These are phyloP conservation scores for Ceraceosorus guamensis DNA, from an alignment of 1,284 basidiomycete genomes.

Conservation along the genomic window DNA sequence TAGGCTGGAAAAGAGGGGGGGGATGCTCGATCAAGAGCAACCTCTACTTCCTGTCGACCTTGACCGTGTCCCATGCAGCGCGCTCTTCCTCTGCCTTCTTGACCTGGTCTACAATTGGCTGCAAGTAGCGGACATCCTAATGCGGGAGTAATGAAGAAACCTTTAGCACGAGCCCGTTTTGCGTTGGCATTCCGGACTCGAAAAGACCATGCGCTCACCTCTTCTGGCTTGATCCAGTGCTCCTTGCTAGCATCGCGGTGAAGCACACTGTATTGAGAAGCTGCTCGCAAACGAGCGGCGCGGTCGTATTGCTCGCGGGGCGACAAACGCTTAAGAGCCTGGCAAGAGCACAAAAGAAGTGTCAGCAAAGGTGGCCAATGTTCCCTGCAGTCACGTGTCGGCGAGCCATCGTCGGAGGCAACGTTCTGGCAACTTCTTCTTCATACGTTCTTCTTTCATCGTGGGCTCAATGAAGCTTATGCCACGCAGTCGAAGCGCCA, in stretches of 20 bases:
- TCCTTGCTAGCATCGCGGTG: constrained; percentile 78
- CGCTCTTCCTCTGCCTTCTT: constrained; percentile 73
- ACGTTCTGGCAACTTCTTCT: too few species aligned
- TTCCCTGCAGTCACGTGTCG: too few species aligned
- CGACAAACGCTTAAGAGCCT: constrained; percentile 64
- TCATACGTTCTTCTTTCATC: too few species aligned
- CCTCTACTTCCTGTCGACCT: constrained; percentile 32
- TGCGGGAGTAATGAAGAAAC: neutral
- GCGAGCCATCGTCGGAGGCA: too few species aligned
- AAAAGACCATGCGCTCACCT: constrained; percentile 56
- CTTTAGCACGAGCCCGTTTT: neutral
- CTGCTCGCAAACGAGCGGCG: constrained; percentile 77
- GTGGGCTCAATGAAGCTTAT: too few species aligned
- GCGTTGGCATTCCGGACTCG: neutral
- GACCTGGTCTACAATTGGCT: constrained; percentile 70
- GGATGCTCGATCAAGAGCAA: too few species aligned
- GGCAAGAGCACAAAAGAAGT: neutral
- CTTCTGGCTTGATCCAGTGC: constrained; percentile 69
- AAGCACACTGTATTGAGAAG: constrained; percentile 69
- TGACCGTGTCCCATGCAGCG: constrained; percentile 67
- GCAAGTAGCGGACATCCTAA: constrained; percentile 89
- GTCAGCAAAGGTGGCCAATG: neutral
- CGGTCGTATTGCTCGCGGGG: constrained; percentile 80
- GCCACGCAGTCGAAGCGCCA: too few species aligned
- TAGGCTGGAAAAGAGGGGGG: too few species aligned